Evolutionary conservation across 768 basidiomycete genomes (phyloP), one percentile per base, ranked within the genome.

Genomic region (Lyophyllum semitale): DNA sequence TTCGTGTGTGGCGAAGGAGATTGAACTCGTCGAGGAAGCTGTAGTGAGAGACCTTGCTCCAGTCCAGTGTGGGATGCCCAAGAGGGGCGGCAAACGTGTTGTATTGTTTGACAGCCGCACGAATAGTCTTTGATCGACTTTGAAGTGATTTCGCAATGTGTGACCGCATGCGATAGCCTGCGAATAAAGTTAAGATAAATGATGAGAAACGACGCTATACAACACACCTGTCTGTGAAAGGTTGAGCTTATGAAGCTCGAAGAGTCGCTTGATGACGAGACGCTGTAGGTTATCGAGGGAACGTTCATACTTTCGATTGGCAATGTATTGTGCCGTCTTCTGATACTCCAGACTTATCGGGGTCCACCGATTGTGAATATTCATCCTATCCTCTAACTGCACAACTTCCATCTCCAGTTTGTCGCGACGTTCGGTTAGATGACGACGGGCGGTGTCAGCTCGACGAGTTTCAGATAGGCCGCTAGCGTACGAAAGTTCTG

Each of bases 301-400:
- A n/a, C n/a, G 46, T 15, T 60, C 65, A 47, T 73, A 77, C 13
- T 57, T 50, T 2, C 53, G 54, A 23, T 52, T 46, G 5, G 43
- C 54, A 5, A 68, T 50, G 40, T 62, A 61, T 22, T 56, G n/a
- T n/a, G n/a, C n/a, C n/a, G n/a, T n/a, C 38, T 63, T 41, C 11
- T 51, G 49, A 44, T 73, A 77, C 32, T 70, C 62, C 8, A 51
- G 54, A 15, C 51, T 37, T 1, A 43, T 54, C 0, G 64, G 63
- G 11, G 54, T 61, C 74, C 74, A 74, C 1, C 64, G 55, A 7
- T 33, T 38, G 3, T 15, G 15, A 30, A 76, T 70, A 18, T 59
- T 59, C 53, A 73, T 57, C n/a, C 49, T 41, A 2, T 58, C 52
- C 59, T 70, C 70, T 37, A 68, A 49, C 29, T 57, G 30, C 4